phyloP scores from a whole-genome alignment of 495 filamentous ascomycete genomes.

The Parathielavia hyrcaniae region DNA sequence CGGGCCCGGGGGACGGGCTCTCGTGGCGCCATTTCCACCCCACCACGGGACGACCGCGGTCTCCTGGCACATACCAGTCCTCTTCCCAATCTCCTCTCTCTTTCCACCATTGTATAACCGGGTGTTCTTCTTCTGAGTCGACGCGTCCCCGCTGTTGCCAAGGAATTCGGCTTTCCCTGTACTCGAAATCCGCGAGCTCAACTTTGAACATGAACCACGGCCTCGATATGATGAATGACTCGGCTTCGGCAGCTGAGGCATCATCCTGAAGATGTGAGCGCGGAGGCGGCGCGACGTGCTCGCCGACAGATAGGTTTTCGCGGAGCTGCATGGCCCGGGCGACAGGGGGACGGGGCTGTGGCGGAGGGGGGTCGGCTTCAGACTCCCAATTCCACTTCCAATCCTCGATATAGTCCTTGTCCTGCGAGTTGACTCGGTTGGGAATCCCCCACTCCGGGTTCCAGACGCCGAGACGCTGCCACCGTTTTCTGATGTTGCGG shows the following conservation, averaged over 20 bases:
- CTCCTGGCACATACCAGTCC: neutral
- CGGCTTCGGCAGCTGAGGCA: neutral
- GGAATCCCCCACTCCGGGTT: conserved; percentile 13
- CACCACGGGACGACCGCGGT: neutral
- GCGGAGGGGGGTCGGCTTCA: neutral
- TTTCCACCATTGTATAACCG: conserved; percentile 3
- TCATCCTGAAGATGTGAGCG: neutral
- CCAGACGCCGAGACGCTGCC: conserved; percentile 14
- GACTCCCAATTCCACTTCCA: conserved; percentile 18
- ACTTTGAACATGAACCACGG: conserved; percentile 11
- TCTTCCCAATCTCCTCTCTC: conserved; percentile 14
- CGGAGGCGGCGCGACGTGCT: neutral
- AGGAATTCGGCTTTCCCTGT: conserved; percentile 25
- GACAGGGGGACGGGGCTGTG: neutral
- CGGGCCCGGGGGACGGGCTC: conserved; percentile 20
- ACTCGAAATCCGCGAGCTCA: neutral
- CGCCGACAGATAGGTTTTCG: neutral
- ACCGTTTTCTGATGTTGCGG: conserved; percentile 6
- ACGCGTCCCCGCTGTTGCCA: neutral
- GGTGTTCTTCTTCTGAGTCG: no score
- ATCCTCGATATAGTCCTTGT: neutral
- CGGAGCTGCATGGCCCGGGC: neutral
- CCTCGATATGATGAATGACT: conserved; percentile 13
- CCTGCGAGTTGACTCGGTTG: neutral
- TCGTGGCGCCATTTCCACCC: conserved; percentile 27